Evolutionary conservation across 208 protist species (phyloP).

Genomic region (Strigomonas culicis): DNA sequence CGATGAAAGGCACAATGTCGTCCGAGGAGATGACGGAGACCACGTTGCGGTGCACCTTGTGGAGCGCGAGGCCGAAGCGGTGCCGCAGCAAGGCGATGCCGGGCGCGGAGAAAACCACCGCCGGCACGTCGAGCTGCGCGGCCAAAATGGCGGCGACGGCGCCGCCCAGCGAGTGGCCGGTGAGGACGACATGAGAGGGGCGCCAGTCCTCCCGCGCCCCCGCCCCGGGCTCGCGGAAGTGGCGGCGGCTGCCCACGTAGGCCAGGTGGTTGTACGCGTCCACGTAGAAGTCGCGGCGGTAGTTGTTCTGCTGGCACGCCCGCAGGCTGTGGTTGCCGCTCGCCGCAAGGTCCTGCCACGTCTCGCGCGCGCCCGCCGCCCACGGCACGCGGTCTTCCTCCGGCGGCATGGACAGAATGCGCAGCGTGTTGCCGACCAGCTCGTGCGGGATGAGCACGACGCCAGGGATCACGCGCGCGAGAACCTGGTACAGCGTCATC

Average conservation of each 20-base stretch:
- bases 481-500: constrained; percentile 64
- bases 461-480: constrained; percentile 57
- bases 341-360: constrained; percentile 7
- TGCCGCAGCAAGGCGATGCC: constrained; percentile 58
- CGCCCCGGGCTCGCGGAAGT: no score
- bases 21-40: constrained; percentile 60
- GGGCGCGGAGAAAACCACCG: constrained; percentile 67
- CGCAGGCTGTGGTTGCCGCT: constrained; percentile 41
- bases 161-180: constrained; percentile 81
- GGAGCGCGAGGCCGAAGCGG: constrained; percentile 41
- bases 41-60: constrained; percentile 45
- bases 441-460: constrained; percentile 51
- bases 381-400: neutral
- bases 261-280: constrained; percentile 72
- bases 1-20: constrained; percentile 71
- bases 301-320: constrained; percentile 74
- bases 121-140: constrained; percentile 50
- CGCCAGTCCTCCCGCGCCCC: neutral
- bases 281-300: constrained; percentile 67
- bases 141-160: constrained; percentile 68
- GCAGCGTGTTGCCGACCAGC: constrained; percentile 51
- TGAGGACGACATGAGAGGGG: constrained; percentile 45
- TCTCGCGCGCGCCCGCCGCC: no score
- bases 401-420: constrained; percentile 44
- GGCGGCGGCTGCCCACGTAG: constrained; percentile 31